phyloP scores from a whole-genome alignment of 768 basidiomycete species.

The Heimioporus sp. region DNA sequence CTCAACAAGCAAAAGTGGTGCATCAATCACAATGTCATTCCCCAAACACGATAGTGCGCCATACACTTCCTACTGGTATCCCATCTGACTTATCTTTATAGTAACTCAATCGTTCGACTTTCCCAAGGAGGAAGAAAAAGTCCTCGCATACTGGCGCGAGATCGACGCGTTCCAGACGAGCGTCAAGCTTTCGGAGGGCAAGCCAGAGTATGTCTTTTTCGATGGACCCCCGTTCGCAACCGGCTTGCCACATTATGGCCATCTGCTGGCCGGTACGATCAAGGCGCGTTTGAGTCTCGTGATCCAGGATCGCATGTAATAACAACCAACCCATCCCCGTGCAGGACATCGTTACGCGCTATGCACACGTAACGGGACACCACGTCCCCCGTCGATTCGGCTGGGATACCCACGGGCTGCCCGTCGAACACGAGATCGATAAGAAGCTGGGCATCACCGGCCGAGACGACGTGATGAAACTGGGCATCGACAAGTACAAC shows the following conservation, averaged over 20 bases:
- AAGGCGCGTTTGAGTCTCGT: slow-evolving; percentile 54
- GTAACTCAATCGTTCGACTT: slow-evolving; percentile 81
- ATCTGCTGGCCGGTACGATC: slow-evolving; percentile 89
- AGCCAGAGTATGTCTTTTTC: slow-evolving; percentile 91
- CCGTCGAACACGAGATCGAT: slow-evolving; percentile 99
- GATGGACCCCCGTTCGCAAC: slow-evolving; percentile 98
- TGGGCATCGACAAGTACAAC: slow-evolving; percentile 98
- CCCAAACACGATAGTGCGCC: slow-evolving; percentile 69
- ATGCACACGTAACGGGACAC: slow-evolving; percentile 89
- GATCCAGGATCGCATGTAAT: background rate
- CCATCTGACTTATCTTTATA: slow-evolving; percentile 29
- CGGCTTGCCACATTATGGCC: slow-evolving; percentile 94
- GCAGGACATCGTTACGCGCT: slow-evolving; percentile 96
- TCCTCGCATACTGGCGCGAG: slow-evolving; percentile 88
- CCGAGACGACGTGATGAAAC: slow-evolving; percentile 87
- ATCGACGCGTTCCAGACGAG: slow-evolving; percentile 98
- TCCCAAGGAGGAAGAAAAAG: slow-evolving; percentile 86
- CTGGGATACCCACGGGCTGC: slow-evolving; percentile 98
- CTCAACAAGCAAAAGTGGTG: background rate
- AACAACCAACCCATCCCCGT: background rate
- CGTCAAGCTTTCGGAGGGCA: slow-evolving; percentile 86
- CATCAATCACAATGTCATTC: slow-evolving; percentile 51
- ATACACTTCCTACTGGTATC: background rate
- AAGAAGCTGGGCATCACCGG: slow-evolving; percentile 91
- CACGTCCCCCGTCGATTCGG: slow-evolving; percentile 94